Percentiles rank a stretch among this genome's conserved stretches.
These are phyloP conservation scores for Mycena rebaudengoi DNA, from an alignment of 768 basidiomycete species.

Conservation along the genomic window DNA sequence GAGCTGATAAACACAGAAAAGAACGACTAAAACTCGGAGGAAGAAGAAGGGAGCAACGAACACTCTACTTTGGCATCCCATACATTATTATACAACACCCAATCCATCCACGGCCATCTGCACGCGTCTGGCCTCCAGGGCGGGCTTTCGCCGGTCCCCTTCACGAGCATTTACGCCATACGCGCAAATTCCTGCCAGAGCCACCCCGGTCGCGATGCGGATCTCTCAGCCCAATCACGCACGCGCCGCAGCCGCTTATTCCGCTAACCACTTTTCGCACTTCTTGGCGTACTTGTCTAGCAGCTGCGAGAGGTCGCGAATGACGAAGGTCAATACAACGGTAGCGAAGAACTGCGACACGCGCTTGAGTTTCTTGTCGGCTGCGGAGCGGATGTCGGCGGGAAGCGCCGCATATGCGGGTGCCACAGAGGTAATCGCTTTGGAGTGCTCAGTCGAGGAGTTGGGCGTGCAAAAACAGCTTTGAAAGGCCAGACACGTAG, in stretches of 20 bases:
- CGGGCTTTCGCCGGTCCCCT: not conserved
- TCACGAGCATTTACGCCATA: constrained; percentile 11
- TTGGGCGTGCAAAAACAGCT: constrained; percentile 77
- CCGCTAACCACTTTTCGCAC: constrained; percentile 91
- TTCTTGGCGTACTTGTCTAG: constrained; percentile 95
- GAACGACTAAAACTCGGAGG: constrained; percentile 26
- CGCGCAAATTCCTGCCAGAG: constrained; percentile 10
- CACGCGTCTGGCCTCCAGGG: not conserved
- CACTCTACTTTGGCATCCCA: constrained; percentile 19
- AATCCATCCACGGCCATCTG: not conserved
- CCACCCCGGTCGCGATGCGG: not conserved
- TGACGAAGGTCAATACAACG: constrained; percentile 89
- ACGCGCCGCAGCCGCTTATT: constrained; percentile 51
- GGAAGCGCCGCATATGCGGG: constrained; percentile 81
- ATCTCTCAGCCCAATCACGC: not conserved
- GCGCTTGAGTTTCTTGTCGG: constrained; percentile 80
- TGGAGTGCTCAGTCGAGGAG: constrained; percentile 89
- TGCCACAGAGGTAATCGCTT: constrained; percentile 70
- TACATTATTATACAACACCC: constrained; percentile 10
- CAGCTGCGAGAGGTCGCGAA: constrained; percentile 84
- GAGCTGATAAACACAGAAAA: constrained; percentile 25
- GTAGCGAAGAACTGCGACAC: constrained; percentile 92
- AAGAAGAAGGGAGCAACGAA: constrained; percentile 12
- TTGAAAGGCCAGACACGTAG: constrained; percentile 80
- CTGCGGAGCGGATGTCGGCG: constrained; percentile 63